Percentiles rank a stretch among this genome's conserved stretches.
phyloP scores from a whole-genome alignment of 768 basidiomycete species.

The Suillus luteus region DNA sequence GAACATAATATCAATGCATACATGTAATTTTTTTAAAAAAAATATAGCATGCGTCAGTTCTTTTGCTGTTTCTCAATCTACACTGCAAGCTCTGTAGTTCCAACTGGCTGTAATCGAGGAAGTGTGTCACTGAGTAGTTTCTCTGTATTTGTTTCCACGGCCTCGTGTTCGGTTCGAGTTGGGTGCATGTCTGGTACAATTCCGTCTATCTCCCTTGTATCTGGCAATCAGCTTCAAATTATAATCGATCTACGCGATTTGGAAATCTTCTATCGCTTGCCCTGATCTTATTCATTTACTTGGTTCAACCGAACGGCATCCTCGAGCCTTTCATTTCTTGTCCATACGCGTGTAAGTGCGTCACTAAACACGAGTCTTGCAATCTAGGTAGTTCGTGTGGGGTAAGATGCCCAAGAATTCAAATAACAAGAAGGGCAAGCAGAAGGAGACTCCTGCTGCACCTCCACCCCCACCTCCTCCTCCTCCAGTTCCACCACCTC shows the following conservation, averaged over 20 bases:
- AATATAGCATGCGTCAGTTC: too few species aligned
- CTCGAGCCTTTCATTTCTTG: conserved; percentile 33
- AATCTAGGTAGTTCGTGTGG: conserved; percentile 18
- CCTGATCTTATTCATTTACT: conserved; percentile 12
- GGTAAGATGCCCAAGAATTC: conserved; percentile 32
- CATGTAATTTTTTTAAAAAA: too few species aligned
- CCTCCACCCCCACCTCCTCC: not conserved
- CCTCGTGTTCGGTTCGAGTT: conserved; percentile 19
- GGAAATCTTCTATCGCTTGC: conserved; percentile 15
- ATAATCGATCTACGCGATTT: conserved; percentile 15
- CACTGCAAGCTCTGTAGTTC: too few species aligned
- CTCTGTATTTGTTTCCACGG: conserved; percentile 13
- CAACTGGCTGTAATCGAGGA: too few species aligned
- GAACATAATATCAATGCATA: too few species aligned
- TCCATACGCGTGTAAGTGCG: conserved; percentile 27
- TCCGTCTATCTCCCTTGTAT: conserved; percentile 3
- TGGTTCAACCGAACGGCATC: conserved; percentile 18
- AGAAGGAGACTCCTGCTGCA: conserved; percentile 25
- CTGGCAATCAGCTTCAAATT: not conserved
- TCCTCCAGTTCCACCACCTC: conserved; percentile 8
- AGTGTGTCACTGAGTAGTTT: too few species aligned
- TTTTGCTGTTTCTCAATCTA: too few species aligned
- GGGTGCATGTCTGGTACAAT: not conserved
- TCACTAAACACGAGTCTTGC: conserved; percentile 28
- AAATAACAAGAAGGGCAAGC: conserved; percentile 36